Conservation (phyloP, 73 alveolate genomes). For the Symbiodinium pilosum region DNA sequence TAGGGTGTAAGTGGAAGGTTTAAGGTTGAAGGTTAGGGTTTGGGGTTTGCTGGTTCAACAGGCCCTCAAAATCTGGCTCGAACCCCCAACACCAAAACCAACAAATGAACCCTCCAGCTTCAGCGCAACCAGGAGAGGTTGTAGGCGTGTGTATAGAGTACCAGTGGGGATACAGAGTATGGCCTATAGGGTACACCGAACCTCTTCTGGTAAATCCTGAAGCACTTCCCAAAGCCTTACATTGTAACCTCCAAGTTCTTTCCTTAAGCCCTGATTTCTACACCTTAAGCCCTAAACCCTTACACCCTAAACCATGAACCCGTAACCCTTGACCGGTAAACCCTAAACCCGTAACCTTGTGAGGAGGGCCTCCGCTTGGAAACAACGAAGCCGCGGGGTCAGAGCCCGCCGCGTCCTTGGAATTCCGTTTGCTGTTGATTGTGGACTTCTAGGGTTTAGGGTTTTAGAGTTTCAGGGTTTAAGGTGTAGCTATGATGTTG, state of each 20-base stretch:
- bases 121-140: too few species aligned
- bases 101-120: too few species aligned
- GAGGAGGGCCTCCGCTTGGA: constrained; percentile 15
- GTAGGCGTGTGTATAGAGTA: too few species aligned
- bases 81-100: too few species aligned
- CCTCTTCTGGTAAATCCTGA: too few species aligned
- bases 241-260: too few species aligned
- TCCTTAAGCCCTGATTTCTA: background rate
- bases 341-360: background rate
- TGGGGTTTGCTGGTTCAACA: background rate
- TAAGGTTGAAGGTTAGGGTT: background rate
- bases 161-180: background rate
- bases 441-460: background rate
- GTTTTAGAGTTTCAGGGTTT: background rate
- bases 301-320: background rate
- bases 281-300: background rate
- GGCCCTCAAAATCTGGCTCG: too few species aligned
- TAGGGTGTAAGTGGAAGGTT: background rate
- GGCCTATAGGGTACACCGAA: background rate
- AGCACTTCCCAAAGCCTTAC: background rate
- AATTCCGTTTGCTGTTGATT: background rate
- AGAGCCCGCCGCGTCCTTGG: background rate
- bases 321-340: background rate
- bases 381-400: background rate
- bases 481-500: background rate